Evolutionary conservation across 2,329 filamentous ascomycete genomes (phyloP).

Genomic region (Mariannaea elegans): DNA sequence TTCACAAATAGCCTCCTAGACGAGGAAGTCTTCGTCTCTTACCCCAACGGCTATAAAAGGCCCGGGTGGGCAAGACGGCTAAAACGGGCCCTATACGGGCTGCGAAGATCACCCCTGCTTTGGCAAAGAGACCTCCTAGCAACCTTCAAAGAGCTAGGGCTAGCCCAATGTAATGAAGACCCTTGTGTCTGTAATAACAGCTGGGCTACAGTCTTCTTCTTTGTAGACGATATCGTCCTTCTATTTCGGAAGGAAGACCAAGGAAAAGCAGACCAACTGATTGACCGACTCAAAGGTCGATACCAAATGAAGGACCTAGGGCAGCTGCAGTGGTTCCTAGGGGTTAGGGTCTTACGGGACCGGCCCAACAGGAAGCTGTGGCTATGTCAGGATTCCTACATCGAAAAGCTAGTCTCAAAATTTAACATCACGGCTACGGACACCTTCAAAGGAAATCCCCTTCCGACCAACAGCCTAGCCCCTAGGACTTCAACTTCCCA

Average conservation of each 20-base stretch:
- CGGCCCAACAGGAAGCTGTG: background rate
- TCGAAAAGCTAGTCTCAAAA: background rate
- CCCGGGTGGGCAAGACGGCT: background rate
- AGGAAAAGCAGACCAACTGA: background rate
- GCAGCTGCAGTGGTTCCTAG: background rate
- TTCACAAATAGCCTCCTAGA: slow-evolving; percentile 14
- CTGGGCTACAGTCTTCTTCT: background rate
- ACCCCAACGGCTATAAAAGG: slow-evolving; percentile 1
- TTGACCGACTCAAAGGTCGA: background rate
- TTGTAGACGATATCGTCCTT: background rate
- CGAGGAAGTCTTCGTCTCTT: slow-evolving; percentile 10
- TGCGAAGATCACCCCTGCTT: background rate
- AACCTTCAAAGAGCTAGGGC: background rate
- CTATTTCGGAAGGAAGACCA: background rate
- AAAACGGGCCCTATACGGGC: background rate
- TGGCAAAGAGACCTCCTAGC: background rate
- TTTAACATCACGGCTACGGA: background rate
- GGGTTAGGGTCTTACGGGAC: background rate
- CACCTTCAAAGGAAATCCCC: background rate
- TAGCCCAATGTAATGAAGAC: background rate
- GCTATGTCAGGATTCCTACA: background rate
- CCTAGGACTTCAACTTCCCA: background rate
- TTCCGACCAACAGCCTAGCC: background rate
- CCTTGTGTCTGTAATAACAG: background rate
- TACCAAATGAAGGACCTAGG: background rate